Conservation (phyloP, 2,329 filamentous ascomycete species). For the Stagonosporopsis rhizophila region DNA sequence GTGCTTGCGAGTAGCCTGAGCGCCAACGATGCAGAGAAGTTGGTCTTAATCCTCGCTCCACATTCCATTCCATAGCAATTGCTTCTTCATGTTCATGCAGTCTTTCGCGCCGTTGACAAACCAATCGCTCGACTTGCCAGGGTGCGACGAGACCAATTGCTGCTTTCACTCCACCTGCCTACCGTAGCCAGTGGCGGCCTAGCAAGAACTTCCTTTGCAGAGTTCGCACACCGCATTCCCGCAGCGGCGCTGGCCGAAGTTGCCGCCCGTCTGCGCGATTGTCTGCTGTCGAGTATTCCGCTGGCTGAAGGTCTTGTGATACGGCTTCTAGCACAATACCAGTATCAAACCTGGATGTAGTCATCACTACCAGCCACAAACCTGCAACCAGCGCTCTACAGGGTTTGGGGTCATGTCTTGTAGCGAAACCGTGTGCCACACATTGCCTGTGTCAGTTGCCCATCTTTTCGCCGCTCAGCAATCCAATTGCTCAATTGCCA, state of each 20-base stretch:
- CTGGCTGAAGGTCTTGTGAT: constrained; percentile 43
- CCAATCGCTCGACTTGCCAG: constrained; percentile 22
- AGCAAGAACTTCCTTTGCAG: constrained; percentile 24
- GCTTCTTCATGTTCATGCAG: constrained; percentile 18
- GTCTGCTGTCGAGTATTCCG: constrained; percentile 24
- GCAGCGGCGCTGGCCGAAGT: constrained; percentile 30
- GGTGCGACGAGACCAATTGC: constrained; percentile 23
- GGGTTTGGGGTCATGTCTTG: constrained; percentile 41
- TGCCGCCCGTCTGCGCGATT: constrained; percentile 28
- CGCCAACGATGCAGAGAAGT: constrained; percentile 29
- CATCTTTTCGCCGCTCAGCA: constrained; percentile 27
- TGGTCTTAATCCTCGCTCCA: constrained; percentile 38
- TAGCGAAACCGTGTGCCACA: constrained; percentile 34
- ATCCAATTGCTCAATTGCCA: constrained; percentile 30
- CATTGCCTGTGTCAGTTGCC: constrained; percentile 29
- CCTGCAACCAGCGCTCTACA: constrained; percentile 36
- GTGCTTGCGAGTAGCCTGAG: constrained; percentile 30
- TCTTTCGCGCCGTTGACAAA: constrained; percentile 17
- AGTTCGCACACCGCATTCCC: constrained; percentile 19
- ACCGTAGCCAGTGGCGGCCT: constrained; percentile 19
- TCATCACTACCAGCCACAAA: constrained; percentile 39
- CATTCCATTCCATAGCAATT: constrained; percentile 34
- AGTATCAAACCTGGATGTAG: constrained; percentile 23
- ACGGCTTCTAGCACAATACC: constrained; percentile 23
- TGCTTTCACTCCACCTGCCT: constrained; percentile 27